These are phyloP conservation scores for Adiantum capillusveneris DNA, from an alignment of 75 land plant species.

Conservation along the genomic window DNA sequence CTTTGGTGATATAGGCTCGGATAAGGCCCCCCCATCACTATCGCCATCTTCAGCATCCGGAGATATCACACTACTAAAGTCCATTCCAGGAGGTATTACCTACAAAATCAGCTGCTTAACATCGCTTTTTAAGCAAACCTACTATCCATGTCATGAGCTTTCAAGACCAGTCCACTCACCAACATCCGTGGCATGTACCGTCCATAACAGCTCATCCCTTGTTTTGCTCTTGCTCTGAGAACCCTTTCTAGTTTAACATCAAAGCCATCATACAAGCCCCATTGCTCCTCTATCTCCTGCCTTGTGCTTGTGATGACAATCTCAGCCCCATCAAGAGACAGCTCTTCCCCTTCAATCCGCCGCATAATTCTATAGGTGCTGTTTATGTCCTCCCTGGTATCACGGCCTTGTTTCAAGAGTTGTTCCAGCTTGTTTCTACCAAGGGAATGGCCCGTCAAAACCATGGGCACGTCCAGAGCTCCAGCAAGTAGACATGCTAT, in stretches of 20 bases:
- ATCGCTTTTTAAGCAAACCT: not conserved
- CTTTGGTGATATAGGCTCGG: slow-evolving; percentile 12
- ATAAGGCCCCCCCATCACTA: slow-evolving; percentile 22
- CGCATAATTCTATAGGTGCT: slow-evolving; percentile 69
- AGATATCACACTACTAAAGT: slow-evolving; percentile 56
- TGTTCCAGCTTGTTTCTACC: slow-evolving; percentile 92
- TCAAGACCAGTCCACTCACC: slow-evolving; percentile 34
- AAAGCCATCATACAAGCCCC: slow-evolving; percentile 91
- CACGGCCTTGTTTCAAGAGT: slow-evolving; percentile 67
- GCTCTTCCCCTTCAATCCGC: slow-evolving; percentile 81
- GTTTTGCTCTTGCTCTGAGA: slow-evolving; percentile 58
- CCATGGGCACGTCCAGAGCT: slow-evolving; percentile 89
- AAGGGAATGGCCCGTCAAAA: slow-evolving; percentile 86
- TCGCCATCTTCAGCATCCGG: slow-evolving; percentile 59
- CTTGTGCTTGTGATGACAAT: slow-evolving; percentile 83
- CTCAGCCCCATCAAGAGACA: slow-evolving; percentile 71
- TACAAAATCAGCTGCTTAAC: slow-evolving; percentile 13
- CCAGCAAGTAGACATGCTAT: slow-evolving; percentile 75
- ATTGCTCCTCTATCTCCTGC: slow-evolving; percentile 91
- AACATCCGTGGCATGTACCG: slow-evolving; percentile 87
- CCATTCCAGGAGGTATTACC: slow-evolving; percentile 94
- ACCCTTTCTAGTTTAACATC: slow-evolving; percentile 64
- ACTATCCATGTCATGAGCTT: not conserved
- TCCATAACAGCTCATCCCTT: slow-evolving; percentile 71
- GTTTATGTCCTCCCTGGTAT: slow-evolving; percentile 79